Evolutionary conservation across 148 eudicot genomes (phyloP), one percentile per base, ranked within the genome.

Genomic region (Rheum nobile): DNA sequence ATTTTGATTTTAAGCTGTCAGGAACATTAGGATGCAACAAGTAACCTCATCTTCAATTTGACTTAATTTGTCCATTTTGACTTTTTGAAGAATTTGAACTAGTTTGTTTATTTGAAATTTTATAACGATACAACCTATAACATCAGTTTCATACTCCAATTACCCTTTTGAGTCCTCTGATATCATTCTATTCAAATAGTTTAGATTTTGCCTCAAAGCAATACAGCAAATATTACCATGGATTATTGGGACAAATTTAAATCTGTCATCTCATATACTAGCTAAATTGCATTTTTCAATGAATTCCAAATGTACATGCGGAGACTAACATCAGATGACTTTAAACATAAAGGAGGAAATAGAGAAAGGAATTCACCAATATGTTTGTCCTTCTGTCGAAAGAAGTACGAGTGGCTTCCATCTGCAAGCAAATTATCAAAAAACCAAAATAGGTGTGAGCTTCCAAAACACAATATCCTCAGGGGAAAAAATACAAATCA

Each of bases 351-450:
- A 65, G 19, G 22, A 65, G 70, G 4, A 31, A 32, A 4, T 13
- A 65, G 46, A 22, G 32, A 19, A 21, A 72, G 28, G 72, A 57
- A 54, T 0, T 79, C 55, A 92, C 99, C 99, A 46, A 95, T 87
- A 85, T 91, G 92, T 74, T 91, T 95, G 85, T 95, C 97, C 78
- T 80, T 80, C 88, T 91, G 92, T 28, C 83, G 91, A 72, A 87
- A 90, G 77, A 79, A 73, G 82, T 83, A 95, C 37, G 97, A 80
- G 77, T 95, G 99, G 72, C 86, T 84, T 77, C 99, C 99, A 82
- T 84, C 99, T 95, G 91, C 81, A 82, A 78, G 14, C 72, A 41
- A 57, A 73, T 73, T 22, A 44, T 71, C 59, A 74, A 19, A 1
- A 8, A 35, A 52, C 79, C 42, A 17, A 26, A 61, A 39, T 31